Evolutionary conservation across 768 basidiomycete species (phyloP).

Genomic region (Boletus coccyginus): DNA sequence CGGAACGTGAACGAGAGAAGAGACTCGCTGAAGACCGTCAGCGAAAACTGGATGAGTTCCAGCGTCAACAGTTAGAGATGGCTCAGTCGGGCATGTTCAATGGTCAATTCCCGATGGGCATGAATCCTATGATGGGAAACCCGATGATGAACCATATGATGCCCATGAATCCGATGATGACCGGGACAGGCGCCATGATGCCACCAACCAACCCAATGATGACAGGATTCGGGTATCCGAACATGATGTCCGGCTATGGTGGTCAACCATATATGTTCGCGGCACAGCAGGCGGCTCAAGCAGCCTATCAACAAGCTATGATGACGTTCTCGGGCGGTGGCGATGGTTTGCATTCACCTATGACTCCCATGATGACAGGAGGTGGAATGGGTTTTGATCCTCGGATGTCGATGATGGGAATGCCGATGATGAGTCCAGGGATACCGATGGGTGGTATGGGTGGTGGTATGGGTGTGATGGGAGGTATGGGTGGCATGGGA

Average conservation of each 20-base stretch:
- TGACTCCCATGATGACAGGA: conserved; percentile 60
- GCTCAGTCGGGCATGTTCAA: conserved; percentile 80
- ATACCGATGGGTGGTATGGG: conserved; percentile 43
- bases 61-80: conserved; percentile 86
- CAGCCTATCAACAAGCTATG: conserved; percentile 90
- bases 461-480: conserved; percentile 41
- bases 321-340: conserved; percentile 79
- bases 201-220: conserved; percentile 47
- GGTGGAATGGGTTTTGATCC: conserved; percentile 61
- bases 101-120: conserved; percentile 41
- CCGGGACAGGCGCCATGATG: conserved; percentile 51
- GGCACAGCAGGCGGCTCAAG: conserved; percentile 75
- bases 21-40: conserved; percentile 90
- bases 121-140: conserved; percentile 72
- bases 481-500: conserved; percentile 41
- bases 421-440: conserved; percentile 60
- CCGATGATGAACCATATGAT: conserved; percentile 54
- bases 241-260: conserved; percentile 39
- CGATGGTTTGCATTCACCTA: conserved; percentile 41
- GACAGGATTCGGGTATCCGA: conserved; percentile 44
- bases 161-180: conserved; percentile 58
- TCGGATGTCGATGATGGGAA: conserved; percentile 80
- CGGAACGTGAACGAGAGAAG: conserved; percentile 93
- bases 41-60: conserved; percentile 87
- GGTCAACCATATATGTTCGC: conserved; percentile 84